phyloP scores from a whole-genome alignment of 441 rosid genomes.

The Aquilaria agallochum region DNA sequence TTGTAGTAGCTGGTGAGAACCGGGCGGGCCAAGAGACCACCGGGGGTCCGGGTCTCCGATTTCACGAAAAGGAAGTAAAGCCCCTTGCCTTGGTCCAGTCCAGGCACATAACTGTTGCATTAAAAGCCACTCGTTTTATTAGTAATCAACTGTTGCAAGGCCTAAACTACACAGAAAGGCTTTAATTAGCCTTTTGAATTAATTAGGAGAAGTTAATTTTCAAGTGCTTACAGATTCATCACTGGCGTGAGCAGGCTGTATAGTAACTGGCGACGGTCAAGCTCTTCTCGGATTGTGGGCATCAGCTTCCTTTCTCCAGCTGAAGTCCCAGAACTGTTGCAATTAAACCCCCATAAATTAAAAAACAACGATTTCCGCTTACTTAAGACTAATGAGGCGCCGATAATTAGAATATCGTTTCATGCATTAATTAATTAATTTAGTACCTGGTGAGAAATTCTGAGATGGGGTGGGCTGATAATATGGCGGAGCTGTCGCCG shows the following conservation, averaged over 20 bases:
- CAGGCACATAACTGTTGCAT: conserved; percentile 68
- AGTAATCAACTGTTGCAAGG: not conserved
- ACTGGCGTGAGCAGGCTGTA: conserved; percentile 96
- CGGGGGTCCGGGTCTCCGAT: conserved; percentile 81
- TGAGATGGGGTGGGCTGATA: conserved; percentile 81
- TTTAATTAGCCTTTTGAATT: not conserved
- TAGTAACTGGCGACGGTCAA: conserved; percentile 83
- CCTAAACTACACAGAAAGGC: conserved; percentile 1
- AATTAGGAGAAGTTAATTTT: not conserved
- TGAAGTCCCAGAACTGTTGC: conserved; percentile 84
- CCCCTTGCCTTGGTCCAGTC: conserved; percentile 86
- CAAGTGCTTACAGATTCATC: conserved; percentile 80
- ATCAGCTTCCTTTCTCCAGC: conserved; percentile 95
- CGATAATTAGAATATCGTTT: too few species aligned
- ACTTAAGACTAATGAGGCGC: too few species aligned
- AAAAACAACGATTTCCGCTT: too few species aligned
- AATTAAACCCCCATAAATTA: too few species aligned
- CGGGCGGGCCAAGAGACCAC: conserved; percentile 86
- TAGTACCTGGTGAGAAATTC: conserved; percentile 87
- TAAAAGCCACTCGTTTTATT: conserved; percentile 13
- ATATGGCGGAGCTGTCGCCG: conserved; percentile 79
- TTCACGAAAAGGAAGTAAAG: conserved; percentile 83
- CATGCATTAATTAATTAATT: too few species aligned
- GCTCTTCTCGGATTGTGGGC: conserved; percentile 93
- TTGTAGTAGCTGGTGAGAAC: conserved; percentile 93